Evolutionary conservation across 2,329 filamentous ascomycete species (phyloP).

Genomic region (Tolypocladium paradoxum): DNA sequence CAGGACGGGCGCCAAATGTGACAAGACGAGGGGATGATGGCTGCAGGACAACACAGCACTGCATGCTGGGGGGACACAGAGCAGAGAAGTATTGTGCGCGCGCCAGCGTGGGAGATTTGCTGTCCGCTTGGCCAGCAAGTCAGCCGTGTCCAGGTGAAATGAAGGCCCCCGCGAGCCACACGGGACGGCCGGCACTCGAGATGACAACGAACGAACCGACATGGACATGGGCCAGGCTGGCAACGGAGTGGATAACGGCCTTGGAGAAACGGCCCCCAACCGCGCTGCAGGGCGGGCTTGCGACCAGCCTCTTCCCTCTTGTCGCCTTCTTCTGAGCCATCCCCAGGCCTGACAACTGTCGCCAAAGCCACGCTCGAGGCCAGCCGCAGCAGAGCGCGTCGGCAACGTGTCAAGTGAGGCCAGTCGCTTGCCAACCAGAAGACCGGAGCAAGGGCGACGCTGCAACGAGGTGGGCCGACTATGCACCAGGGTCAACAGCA

Average conservation of each 20-base stretch:
- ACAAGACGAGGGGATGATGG: constrained; percentile 28
- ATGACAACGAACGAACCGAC: neutral
- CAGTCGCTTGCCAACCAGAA: neutral
- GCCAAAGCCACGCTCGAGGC: neutral
- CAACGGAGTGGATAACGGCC: neutral
- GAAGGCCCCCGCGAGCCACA: neutral
- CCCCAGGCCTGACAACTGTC: neutral
- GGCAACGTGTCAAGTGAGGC: neutral
- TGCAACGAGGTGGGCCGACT: neutral
- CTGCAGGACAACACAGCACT: constrained; percentile 35
- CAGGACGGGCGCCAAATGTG: constrained; percentile 17
- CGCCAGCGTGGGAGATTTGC: neutral
- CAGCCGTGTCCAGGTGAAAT: neutral
- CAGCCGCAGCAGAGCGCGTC: neutral
- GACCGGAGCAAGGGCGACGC: neutral
- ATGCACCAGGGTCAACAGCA: too few relatives aligned
- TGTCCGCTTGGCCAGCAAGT: neutral
- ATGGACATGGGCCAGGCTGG: neutral
- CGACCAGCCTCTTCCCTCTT: neutral
- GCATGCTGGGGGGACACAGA: constrained; percentile 14
- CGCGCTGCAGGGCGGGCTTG: neutral
- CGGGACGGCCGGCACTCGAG: neutral
- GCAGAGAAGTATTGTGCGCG: neutral
- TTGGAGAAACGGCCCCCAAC: neutral
- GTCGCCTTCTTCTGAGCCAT: neutral